Evolutionary conservation across 352 stramenopile genomes (phyloP), one percentile per base, ranked within the genome.

Genomic region (Phytophthora cactorum): DNA sequence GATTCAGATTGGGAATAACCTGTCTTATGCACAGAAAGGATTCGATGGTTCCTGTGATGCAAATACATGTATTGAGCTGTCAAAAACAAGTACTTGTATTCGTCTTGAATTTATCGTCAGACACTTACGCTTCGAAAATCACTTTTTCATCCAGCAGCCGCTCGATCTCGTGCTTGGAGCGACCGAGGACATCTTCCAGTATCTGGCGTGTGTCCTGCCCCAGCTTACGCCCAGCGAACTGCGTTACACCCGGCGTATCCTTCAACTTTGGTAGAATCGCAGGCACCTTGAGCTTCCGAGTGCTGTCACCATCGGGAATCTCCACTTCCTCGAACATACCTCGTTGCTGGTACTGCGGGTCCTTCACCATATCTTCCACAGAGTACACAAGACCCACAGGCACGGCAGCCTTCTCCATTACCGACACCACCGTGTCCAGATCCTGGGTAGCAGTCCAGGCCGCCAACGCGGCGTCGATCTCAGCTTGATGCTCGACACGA

Each of bases 311-410:
- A 41, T 72, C 70, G 0, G 68, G 66, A 52, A 93, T 90, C 46
- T 75, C 49, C 41, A 92, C 84, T 32, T 82, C 69, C 54, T 94
- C 86, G 57, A 96, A 94, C 84, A 94, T 91, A 0, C 66, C 66
- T 15, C 88, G 88, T n/a, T 91, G 74, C 15, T 81, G 62, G 59
- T 81, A 96, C 15, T 96, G 88, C 39, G 79, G 72, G 52, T 95
- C 82, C 27, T 76, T 70, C 9, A 88, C 52, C 84, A 95, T 95
- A 46, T 95, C 87, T 53, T 89, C 79, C 22, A 93, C 84, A 36
- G 87, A 93, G 64, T 92, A 93, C 38, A 96, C 87, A 7, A 89
- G 75, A 0, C 86, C 86, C 2, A 93, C 80, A 8, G 86, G 86
- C 5, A 92, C 77, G 0, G 74, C 63, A 2, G 79, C 71, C 11